Base-by-base conservation (phyloP, 2,329 filamentous ascomycete species). In the Orbilia brochopaga region DNA sequence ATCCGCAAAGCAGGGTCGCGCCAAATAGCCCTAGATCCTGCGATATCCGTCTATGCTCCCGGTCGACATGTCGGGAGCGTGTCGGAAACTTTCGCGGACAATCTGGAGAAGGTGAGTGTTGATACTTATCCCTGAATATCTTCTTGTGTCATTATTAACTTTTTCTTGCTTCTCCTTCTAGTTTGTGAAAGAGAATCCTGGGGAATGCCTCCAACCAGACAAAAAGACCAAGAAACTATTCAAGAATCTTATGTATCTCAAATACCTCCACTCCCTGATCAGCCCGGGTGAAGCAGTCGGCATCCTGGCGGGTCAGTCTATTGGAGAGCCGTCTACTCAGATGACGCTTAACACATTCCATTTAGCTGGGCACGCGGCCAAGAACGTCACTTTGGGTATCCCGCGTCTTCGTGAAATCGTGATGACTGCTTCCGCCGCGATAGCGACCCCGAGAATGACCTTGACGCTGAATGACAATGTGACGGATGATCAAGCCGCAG, bases 261-360 rank as follows among this genome's bases (percentile, higher is more conserved):
- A 97, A 79, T 99, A 97, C 78, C 84, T 97, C 75, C 89, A 89
- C 76, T 96, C 92, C 1, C 85, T 97, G 7, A 90, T 97, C 23
- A 93, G 99, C 77, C 91, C 94, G 27, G 94, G 94, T 51, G 95
- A 99, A 81, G 93, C 94, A 24, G 92, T 99, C 24, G 94, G 94
- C 75, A 95, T 99, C 74, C 91, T 99, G 69, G 95, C 95, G 56
- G 92, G 92, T 8, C 94, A 99, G 80, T 97, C 93, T 32, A 88
- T 99, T 46, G 94, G 94, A 78, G 95, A 99, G 79, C 94, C 95
- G 7, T 97, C 92, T 1, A 99, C 94, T 10, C 94, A 99, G 80
- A 99, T 99, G 95, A 99, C 95, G 6, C 83, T 99, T 62, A 99
- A 99, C 81, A 99, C 95, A 27, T 99, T 99, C 86, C 94, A 99